A percentile compares a stretch with the other conserved stretches of the same genome.
These are phyloP conservation scores for Bauhinia variegata DNA, from an alignment of 306 rosid species.

Conservation along the genomic window DNA sequence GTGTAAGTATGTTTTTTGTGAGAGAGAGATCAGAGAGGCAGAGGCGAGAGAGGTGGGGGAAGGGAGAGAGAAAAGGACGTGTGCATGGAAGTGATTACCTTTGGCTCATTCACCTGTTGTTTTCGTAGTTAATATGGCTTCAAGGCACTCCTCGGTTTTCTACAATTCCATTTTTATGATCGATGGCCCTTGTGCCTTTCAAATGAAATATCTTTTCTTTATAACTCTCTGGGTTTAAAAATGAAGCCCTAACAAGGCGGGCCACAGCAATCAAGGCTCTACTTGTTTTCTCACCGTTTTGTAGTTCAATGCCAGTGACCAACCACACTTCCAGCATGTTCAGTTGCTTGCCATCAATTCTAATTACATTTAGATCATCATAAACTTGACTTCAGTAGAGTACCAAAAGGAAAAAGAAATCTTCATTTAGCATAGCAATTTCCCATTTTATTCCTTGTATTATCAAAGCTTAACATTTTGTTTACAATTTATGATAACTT, in stretches of 20 bases:
- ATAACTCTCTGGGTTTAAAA: not conserved
- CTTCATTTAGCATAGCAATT: too few species aligned
- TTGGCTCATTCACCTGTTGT: slow-evolving; percentile 78
- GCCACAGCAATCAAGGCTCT: slow-evolving; percentile 43
- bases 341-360: slow-evolving; percentile 33
- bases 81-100: slow-evolving; percentile 92
- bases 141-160: slow-evolving; percentile 60
- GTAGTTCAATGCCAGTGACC: slow-evolving; percentile 32
- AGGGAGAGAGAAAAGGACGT: slow-evolving; percentile 79
- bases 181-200: slow-evolving; percentile 23
- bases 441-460: too few species aligned
- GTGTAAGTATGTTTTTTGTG: not conserved
- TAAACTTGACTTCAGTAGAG: slow-evolving; percentile 33
- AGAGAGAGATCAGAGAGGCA: slow-evolving; percentile 41
- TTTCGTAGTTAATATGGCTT: slow-evolving; percentile 66
- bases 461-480: too few species aligned
- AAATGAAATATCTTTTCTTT: slow-evolving; percentile 46
- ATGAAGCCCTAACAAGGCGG: slow-evolving; percentile 21
- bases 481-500: too few species aligned
- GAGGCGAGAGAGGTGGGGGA: slow-evolving; percentile 68
- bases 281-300: slow-evolving; percentile 38
- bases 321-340: slow-evolving; percentile 37
- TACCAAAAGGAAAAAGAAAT: too few species aligned
- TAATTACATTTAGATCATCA: slow-evolving; percentile 6
- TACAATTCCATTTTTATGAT: slow-evolving; percentile 71